These are phyloP conservation scores for Phytomonas sp. DNA, from an alignment of 208 protist genomes.

Conservation along the genomic window DNA sequence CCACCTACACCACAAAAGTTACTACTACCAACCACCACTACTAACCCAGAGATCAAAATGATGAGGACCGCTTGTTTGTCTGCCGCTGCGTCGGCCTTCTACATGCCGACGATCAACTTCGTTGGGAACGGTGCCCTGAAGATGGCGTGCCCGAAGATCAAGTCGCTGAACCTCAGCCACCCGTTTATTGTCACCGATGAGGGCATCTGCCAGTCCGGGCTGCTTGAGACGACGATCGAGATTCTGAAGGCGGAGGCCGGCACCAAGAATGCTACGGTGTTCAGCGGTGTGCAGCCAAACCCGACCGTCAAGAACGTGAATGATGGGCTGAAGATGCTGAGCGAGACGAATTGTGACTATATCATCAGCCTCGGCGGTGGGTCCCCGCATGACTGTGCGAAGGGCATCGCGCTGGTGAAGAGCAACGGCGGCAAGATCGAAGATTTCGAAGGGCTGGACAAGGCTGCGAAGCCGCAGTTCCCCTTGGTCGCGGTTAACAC, in stretches of 20 bases:
- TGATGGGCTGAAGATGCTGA: slow-evolving; percentile 35
- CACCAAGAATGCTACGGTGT: slow-evolving; percentile 35
- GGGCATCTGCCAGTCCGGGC: slow-evolving; percentile 40
- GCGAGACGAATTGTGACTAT: slow-evolving; percentile 38
- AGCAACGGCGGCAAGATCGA: slow-evolving; percentile 59
- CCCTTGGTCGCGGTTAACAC: slow-evolving; percentile 78
- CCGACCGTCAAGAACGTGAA: slow-evolving; percentile 55
- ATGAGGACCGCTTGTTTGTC: slow-evolving; percentile 19
- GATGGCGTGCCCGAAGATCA: slow-evolving; percentile 44
- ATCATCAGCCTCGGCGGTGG: slow-evolving; percentile 83
- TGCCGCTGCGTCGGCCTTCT: slow-evolving; percentile 50
- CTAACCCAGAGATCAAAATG: slow-evolving; percentile 15
- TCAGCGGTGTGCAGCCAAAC: slow-evolving; percentile 58
- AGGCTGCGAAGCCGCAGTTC: slow-evolving; percentile 36
- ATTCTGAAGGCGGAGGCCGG: slow-evolving; percentile 48
- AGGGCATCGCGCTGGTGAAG: slow-evolving; percentile 73
- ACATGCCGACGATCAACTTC: slow-evolving; percentile 48
- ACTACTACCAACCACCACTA: not conserved
- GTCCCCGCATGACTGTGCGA: slow-evolving; percentile 81
- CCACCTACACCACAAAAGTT: slow-evolving; percentile 1
- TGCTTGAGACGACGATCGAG: slow-evolving; percentile 39
- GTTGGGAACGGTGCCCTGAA: slow-evolving; percentile 48
- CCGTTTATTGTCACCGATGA: slow-evolving; percentile 66
- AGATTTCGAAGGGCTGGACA: slow-evolving; percentile 51
- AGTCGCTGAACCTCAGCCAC: slow-evolving; percentile 45